Evolutionary conservation across 352 stramenopile genomes (phyloP), one percentile per base, ranked within the genome.

Genomic region (Phytophthora cryptogea): DNA sequence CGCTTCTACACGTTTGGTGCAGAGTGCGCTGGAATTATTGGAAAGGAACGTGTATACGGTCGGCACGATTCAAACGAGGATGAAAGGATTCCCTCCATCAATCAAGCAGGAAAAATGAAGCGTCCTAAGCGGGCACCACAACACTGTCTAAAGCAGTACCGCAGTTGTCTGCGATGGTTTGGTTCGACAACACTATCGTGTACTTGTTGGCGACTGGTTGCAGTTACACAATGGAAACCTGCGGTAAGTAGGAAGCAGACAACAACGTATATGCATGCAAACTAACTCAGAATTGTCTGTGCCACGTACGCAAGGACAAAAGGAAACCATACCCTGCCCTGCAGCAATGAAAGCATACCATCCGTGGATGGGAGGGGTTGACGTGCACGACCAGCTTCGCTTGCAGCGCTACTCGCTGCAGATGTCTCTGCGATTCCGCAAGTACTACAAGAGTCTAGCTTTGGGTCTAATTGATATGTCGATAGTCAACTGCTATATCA

Each of bases 161-260:
- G 5, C 20, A 47, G 13, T 2, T 49, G 43, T 42, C 31, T 52
- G 31, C 36, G 14, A 41, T 23, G 36, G 36, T 41, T 23, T 52
- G 30, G 45, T 52, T 52, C 7, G 45, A 52, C 31, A 52, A 52
- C 31, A 52, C 30, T 16, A 42, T 52, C 11, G 45, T 42, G 10
- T 52, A 52, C 31, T 32, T 52, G 30, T 20, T 52, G 16, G 31
- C 16, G 2, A 42, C 8, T 31, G 31, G 45, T 33, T 32, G 16
- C n/a, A 52, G 45, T 10, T 42, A n/a, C n/a, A 13, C 45, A 11
- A 52, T 52, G 45, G 30, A 16, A 4, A 42, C 45, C 8, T 52
- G 45, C n/a, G 31, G 31, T 52, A 52, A 13, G 36, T 41, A 23
- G 20, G 20, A 23, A 23, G 20, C 20, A 23, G 20, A 23, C 36